These are phyloP conservation scores for Microthlaspi erraticum DNA, from an alignment of 345 rosid genomes.

Conservation along the genomic window DNA sequence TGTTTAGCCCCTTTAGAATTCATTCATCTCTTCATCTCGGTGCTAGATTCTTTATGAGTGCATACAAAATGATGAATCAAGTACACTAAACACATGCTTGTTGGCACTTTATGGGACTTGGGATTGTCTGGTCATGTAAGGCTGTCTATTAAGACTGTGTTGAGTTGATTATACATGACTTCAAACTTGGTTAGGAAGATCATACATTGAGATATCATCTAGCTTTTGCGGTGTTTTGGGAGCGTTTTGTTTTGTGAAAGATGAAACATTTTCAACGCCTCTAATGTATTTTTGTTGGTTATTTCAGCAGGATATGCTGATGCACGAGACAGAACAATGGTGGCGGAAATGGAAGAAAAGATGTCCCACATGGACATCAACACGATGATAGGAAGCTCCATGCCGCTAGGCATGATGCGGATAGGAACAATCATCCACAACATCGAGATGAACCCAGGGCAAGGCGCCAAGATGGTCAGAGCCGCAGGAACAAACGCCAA, in stretches of 20 bases:
- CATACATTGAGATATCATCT: too few relatives aligned
- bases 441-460: constrained; percentile 84
- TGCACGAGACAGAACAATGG: constrained; percentile 49
- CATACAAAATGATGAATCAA: not conserved
- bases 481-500: constrained; percentile 88
- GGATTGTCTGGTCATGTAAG: too few relatives aligned
- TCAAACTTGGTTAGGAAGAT: too few relatives aligned
- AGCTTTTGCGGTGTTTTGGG: constrained; percentile 19
- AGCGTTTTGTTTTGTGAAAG: not conserved
- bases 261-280: not conserved
- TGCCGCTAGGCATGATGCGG: constrained; percentile 84
- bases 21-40: not conserved
- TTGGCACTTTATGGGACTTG: not conserved
- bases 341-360: constrained; percentile 61
- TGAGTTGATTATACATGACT: too few relatives aligned
- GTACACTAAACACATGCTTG: not conserved
- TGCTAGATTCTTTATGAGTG: not conserved
- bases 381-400: constrained; percentile 85
- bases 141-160: too few relatives aligned
- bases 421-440: constrained; percentile 92
- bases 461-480: constrained; percentile 83
- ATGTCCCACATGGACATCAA: constrained; percentile 75
- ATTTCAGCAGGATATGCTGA: constrained; percentile 42
- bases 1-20: too few relatives aligned
- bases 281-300: not conserved